Conservation (phyloP, 306 rosid genomes). For the Cucumis cinereus region DNA sequence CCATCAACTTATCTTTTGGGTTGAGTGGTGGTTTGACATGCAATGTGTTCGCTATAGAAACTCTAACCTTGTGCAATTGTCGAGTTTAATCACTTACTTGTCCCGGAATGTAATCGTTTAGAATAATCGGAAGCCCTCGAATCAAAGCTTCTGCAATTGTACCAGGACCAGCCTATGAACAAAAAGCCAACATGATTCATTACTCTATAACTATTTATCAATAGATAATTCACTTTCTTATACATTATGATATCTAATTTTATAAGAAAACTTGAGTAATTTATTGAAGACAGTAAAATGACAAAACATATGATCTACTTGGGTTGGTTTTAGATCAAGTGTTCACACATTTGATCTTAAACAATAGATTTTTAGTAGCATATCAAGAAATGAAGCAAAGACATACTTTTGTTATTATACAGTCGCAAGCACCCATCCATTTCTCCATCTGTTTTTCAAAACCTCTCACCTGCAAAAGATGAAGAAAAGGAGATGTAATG, state of each 20-base stretch:
- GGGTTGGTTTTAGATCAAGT: background rate
- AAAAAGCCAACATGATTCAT: background rate
- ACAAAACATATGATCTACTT: background rate
- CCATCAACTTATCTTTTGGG: background rate
- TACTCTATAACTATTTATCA: background rate
- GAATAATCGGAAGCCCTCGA: slow-evolving; percentile 90
- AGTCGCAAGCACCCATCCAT: slow-evolving; percentile 99
- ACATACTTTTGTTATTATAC: slow-evolving; percentile 90
- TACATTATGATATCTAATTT: background rate
- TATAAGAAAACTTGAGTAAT: background rate
- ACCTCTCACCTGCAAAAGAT: slow-evolving; percentile 54
- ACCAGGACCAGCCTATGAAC: slow-evolving; percentile 90
- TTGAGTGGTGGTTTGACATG: background rate
- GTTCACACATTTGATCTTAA: background rate
- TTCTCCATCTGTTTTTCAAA: slow-evolving; percentile 83
- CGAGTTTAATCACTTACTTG: slow-evolving; percentile 39
- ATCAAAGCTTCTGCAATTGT: slow-evolving; percentile 97
- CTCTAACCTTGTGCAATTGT: background rate
- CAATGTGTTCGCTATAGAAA: background rate
- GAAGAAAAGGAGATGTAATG: background rate
- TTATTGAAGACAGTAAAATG: background rate
- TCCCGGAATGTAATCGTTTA: slow-evolving; percentile 95
- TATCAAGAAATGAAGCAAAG: background rate
- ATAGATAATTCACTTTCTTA: background rate
- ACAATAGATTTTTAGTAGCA: background rate